Evolutionary conservation across 495 filamentous ascomycete genomes (phyloP).

Genomic region (Penicillium coprophilum): DNA sequence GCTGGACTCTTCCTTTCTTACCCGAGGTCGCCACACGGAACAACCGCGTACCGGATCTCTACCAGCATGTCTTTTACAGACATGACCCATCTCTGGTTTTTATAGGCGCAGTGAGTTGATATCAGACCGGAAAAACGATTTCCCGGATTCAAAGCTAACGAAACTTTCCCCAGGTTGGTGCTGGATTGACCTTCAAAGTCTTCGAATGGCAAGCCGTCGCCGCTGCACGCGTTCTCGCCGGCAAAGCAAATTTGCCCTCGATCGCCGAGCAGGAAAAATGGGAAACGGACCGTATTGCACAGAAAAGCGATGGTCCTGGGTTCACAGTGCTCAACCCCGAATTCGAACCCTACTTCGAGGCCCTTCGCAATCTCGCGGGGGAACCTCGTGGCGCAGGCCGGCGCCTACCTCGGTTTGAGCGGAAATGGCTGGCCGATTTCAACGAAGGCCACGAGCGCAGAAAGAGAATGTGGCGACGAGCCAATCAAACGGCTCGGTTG

Average conservation of each 20-base stretch:
- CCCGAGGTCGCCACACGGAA: conserved; percentile 49
- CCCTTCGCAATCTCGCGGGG: conserved; percentile 46
- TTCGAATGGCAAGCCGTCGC: conserved; percentile 64
- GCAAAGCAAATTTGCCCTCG: conserved; percentile 46
- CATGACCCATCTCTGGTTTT: conserved; percentile 40
- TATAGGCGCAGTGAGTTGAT: conserved; percentile 45
- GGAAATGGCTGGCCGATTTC: conserved; percentile 51
- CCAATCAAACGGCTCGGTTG: conserved; percentile 34
- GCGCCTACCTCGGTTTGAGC: conserved; percentile 46
- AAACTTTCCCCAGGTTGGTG: conserved; percentile 47
- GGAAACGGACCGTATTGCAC: conserved; percentile 50
- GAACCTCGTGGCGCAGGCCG: conserved; percentile 41
- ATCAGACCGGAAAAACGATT: conserved; percentile 15
- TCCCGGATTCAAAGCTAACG: conserved; percentile 28
- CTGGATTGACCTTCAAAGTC: conserved; percentile 57
- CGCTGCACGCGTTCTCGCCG: conserved; percentile 54
- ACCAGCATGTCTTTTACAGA: conserved; percentile 55
- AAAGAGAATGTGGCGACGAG: conserved; percentile 50
- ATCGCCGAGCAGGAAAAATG: conserved; percentile 46
- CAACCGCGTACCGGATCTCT: conserved; percentile 55
- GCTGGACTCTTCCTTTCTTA: conserved; percentile 55
- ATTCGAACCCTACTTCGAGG: conserved; percentile 57
- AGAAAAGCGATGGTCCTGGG: conserved; percentile 48
- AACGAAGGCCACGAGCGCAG: conserved; percentile 47
- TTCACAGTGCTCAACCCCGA: conserved; percentile 54